These are phyloP conservation scores for Logfia minima DNA, from an alignment of 129 eudicot species.

Conservation along the genomic window DNA sequence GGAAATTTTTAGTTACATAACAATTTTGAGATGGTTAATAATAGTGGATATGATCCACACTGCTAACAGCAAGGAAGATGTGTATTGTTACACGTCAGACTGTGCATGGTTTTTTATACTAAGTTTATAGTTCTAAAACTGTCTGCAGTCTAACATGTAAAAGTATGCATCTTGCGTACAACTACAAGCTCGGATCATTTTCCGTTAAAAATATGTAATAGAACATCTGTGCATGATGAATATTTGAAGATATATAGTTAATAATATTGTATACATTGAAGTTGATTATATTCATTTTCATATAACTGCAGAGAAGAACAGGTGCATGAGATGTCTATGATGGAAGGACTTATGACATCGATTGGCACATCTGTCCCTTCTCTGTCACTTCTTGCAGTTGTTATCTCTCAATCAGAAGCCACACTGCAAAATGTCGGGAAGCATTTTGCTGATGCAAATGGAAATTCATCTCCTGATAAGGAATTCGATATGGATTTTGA, in stretches of 20 bases:
- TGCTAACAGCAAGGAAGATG: neutral
- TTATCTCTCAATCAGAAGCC: constrained; percentile 66
- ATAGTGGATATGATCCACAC: neutral
- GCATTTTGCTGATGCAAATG: constrained; percentile 52
- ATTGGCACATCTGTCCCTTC: constrained; percentile 75
- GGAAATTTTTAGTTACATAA: neutral
- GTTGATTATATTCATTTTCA: constrained; percentile 35
- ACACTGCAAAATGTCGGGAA: constrained; percentile 66
- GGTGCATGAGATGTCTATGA: constrained; percentile 66
- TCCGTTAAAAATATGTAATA: neutral
- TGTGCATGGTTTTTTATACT: too few species aligned
- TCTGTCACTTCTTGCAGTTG: constrained; percentile 80
- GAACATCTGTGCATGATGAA: neutral
- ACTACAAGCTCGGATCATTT: neutral
- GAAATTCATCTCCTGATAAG: constrained; percentile 38
- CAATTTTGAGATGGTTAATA: neutral
- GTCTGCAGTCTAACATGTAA: too few species aligned
- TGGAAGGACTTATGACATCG: constrained; percentile 91
- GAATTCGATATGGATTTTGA: constrained; percentile 73
- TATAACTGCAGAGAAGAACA: constrained; percentile 77
- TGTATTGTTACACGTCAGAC: neutral
- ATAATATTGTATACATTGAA: neutral
- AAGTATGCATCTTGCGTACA: neutral
- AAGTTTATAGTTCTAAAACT: too few species aligned
- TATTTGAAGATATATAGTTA: neutral